Base-by-base conservation (phyloP, 169 alveolate species). In the Plasmodium inui region DNA sequence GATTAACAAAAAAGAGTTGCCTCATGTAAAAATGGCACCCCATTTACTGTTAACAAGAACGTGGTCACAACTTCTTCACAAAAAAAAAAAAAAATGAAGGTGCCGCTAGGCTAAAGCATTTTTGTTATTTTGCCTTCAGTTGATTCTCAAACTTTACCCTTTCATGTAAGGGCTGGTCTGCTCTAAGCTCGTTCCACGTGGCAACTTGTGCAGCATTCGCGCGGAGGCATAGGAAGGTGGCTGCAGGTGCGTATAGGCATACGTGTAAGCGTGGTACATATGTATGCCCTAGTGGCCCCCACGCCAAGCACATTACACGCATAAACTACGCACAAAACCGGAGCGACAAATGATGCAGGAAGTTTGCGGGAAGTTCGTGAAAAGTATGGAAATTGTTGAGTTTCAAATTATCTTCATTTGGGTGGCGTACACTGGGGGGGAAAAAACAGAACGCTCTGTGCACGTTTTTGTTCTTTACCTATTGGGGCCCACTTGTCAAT, bases 221-320 rank as follows among this genome's bases (percentile, higher is more conserved):
- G 2, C 61, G 22, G 6, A 8, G 19, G 9, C 22, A 84, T 14
- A 17, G 19, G 81, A 8, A 14, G 22, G 44, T 34, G 19, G 19
- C 39, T 71, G 44, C 39, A 71, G 3, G 26, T 32, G 81, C 44
- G 19, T 32, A 34, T 71, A 71, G 44, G 44, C 19, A 14, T 32
- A 71, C 83, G 50, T 83, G 79, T 4, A 89, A 84, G n/a, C 78
- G 57, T 9, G 44, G 80, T 19, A 82, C 80, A 32, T 6, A 44
- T 28, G 92, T 34, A 34, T 32, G 39, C 19, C 44, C 22, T 32
- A 22, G 2, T 30, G 44, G 39, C 22, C 61, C 61, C 2, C 61
- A 50, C 61, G 61, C 61, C 61, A 12, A 50, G 61, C 61, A 50
- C 2, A 50, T 50, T 22, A 50, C 61, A 50, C 22, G 12, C 61